Evolutionary conservation across 2,329 filamentous ascomycete genomes (phyloP), one percentile per base, ranked within the genome.

Genomic region (Coniochaeta sp.): DNA sequence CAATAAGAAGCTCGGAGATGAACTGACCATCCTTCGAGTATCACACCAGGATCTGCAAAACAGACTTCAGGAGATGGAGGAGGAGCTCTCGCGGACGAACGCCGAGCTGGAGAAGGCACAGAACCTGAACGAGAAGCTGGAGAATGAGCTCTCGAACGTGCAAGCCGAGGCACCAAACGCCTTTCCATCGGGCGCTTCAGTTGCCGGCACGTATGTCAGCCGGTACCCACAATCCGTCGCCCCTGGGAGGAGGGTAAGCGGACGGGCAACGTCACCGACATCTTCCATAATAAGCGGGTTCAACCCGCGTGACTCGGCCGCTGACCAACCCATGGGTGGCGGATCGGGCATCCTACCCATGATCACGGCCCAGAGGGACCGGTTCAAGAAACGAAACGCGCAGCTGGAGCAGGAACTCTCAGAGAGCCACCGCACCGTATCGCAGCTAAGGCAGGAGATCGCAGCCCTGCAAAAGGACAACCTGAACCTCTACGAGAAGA

Each of bases 201-300:
- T 97, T 44, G 93, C 93, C 1, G 93, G 93, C 44, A 98, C 93
- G 3, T 96, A 96, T 72, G 85, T 87, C 58, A 93, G 89, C 24
- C 85, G 89, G 57, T 90, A 92, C 69, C 88, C 89, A 1, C 87
- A 89, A 2, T 79, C 82, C 2, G 74, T 80, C 14, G 80, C 79
- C 43, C 79, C 81, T 1, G 81, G 84, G 19, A 83, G 89, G 57
- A 85, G 86, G 67, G 85, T 88, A 44, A 79, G 81, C 57, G 54
- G 54, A n/a, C 54, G 54, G 16, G 54, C 54, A 36, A 84, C 89
- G 17, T 98, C 95, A 2, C 96, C 95, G 0, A 98, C 95, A 1
- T 98, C 93, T 4, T 98, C 93, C 22, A 98, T 99, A 68, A 98
- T 99, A 68, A 97, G 93, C 62, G 95, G 95, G n/a, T 92, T 97